Percentiles rank a stretch among this genome's conserved stretches.
Evolutionary conservation across 441 rosid species (phyloP).

Genomic region (Eruca vesicaria): DNA sequence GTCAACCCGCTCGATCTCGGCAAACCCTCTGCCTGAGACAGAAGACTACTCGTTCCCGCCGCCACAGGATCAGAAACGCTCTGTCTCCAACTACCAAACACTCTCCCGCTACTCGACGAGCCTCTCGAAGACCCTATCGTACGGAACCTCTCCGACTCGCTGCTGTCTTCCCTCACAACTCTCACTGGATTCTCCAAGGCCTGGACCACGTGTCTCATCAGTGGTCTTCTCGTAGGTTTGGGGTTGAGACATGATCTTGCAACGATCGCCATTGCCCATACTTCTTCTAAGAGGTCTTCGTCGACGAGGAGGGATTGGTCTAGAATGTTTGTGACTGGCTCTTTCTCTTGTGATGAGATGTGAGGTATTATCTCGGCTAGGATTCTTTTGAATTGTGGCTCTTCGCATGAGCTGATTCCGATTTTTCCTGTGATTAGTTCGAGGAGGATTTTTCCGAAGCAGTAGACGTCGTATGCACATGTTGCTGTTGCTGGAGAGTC

Average conservation of each 20-base stretch:
- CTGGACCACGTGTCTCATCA: conserved; percentile 58
- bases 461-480: conserved; percentile 61
- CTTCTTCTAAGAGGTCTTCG: conserved; percentile 74
- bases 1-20: background rate
- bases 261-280: conserved; percentile 76
- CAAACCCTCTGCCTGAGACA: conserved; percentile 28
- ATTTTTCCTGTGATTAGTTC: conserved; percentile 73
- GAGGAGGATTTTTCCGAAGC: conserved; percentile 61
- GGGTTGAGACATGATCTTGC: conserved; percentile 72
- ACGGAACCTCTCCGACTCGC: conserved; percentile 49
- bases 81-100: conserved; percentile 61
- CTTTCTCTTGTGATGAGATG: conserved; percentile 55
- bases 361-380: conserved; percentile 42
- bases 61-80: conserved; percentile 46
- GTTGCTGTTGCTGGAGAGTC: conserved; percentile 34
- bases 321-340: conserved; percentile 50
- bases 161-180: conserved; percentile 58
- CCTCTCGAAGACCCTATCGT: conserved; percentile 51
- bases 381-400: conserved; percentile 45
- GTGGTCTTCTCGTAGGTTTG: conserved; percentile 55
- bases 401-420: conserved; percentile 57
- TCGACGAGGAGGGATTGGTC: conserved; percentile 63
- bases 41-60: conserved; percentile 35
- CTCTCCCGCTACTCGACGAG: conserved; percentile 49
- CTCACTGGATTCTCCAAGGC: conserved; percentile 73